These are phyloP conservation scores for Nakazawaea holstii DNA, from an alignment of 805 yeast species.

Conservation along the genomic window DNA sequence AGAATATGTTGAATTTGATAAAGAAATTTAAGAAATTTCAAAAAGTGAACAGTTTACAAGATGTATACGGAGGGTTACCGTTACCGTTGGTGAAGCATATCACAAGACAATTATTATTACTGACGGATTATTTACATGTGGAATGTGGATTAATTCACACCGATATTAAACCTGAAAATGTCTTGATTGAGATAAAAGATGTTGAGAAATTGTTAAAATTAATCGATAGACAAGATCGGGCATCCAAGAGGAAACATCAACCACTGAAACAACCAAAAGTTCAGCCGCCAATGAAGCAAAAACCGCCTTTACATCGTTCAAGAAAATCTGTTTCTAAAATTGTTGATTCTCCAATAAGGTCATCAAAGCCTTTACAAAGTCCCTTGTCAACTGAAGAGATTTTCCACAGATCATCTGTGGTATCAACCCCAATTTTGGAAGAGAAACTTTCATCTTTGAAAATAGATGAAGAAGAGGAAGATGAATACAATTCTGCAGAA, in stretches of 20 bases:
- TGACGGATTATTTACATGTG: slow-evolving; percentile 53
- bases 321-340: slow-evolving; percentile 11
- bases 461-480: slow-evolving; percentile 25
- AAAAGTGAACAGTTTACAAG: slow-evolving; percentile 25
- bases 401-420: slow-evolving; percentile 11
- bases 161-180: slow-evolving; percentile 73
- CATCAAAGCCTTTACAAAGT: slow-evolving; percentile 44
- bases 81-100: slow-evolving; percentile 48
- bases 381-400: slow-evolving; percentile 29
- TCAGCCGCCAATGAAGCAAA: not conserved
- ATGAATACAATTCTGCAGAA: slow-evolving; percentile 18
- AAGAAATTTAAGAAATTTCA: slow-evolving; percentile 39
- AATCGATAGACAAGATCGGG: slow-evolving; percentile 29
- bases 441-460: not conserved
- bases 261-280: not conserved
- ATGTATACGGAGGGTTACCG: slow-evolving; percentile 49
- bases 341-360: slow-evolving; percentile 27
- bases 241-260: not conserved
- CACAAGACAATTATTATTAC: slow-evolving; percentile 47
- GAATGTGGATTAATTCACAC: slow-evolving; percentile 68
- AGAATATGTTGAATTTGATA: slow-evolving; percentile 46
- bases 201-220: slow-evolving; percentile 44
- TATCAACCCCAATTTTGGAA: slow-evolving; percentile 8
- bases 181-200: slow-evolving; percentile 48
- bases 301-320: slow-evolving; percentile 15